These are phyloP conservation scores for Pogostemon cablin DNA, from an alignment of 257 asterid species.

Conservation along the genomic window DNA sequence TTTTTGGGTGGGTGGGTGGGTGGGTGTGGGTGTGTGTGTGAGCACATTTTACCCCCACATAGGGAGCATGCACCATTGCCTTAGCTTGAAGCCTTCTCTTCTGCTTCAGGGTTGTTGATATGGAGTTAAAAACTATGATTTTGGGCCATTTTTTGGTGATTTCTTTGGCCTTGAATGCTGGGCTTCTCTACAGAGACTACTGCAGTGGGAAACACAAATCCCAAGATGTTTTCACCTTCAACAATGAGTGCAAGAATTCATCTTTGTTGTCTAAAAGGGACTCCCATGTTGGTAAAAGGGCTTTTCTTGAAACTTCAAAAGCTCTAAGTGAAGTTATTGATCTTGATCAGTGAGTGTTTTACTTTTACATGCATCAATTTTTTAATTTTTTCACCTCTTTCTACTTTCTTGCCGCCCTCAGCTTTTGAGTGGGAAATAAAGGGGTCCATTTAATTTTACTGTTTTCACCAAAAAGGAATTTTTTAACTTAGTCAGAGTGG, in stretches of 20 bases:
- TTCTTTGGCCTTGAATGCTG: conserved; percentile 56
- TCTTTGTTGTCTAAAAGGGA: conserved; percentile 37
- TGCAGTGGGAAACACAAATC: conserved; percentile 41
- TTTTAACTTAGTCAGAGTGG: not conserved
- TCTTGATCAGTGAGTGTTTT: conserved; percentile 79
- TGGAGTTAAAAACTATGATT: conserved; percentile 46
- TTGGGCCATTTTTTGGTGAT: conserved; percentile 58
- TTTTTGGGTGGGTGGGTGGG: not conserved
- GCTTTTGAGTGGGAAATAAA: conserved; percentile 20
- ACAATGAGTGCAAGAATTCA: conserved; percentile 40
- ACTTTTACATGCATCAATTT: not conserved
- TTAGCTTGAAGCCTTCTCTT: not conserved
- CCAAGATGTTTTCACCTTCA: conserved; percentile 42
- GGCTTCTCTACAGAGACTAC: conserved; percentile 57
- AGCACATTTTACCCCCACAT: too few species aligned
- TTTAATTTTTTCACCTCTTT: not conserved
- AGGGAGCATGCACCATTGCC: conserved; percentile 34
- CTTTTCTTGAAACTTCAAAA: conserved; percentile 42
- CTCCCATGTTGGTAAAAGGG: conserved; percentile 36
- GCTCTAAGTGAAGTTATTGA: conserved; percentile 49
- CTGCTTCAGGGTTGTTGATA: conserved; percentile 25
- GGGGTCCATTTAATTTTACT: conserved; percentile 32
- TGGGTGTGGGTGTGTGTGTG: not conserved
- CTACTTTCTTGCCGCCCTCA: not conserved
- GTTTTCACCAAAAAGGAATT: conserved; percentile 25